Base-by-base conservation (phyloP, 306 rosid genomes). In the Bauhinia variegata region DNA sequence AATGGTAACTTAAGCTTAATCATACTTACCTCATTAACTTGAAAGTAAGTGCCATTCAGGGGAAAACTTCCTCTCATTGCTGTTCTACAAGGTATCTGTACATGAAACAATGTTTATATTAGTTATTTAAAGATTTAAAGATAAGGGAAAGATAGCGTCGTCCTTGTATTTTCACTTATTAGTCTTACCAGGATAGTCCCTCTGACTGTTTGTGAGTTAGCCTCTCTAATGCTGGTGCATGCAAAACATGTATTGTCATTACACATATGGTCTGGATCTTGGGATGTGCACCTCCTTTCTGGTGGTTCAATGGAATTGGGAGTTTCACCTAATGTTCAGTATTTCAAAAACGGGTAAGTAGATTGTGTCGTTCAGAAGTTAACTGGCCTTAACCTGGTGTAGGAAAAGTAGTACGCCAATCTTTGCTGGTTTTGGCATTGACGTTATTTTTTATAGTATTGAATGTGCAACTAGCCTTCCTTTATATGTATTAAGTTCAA, bases 21-120 rank as follows among this genome's bases (percentile, higher is more conserved):
- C 67, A 42, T 33, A 49, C 87, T 74, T 74, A 65, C 96, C 95
- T 91, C 97, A 17, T 91, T 91, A 37, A 91, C 97, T 79, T 91
- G 97, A 60, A 91, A 91, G 81, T 91, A 91, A 37, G 97, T 91
- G 19, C 97, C 97, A 39, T 91, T 91, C 50, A 91, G 87, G 16
- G 96, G 96, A 78, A 91, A 87, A 86, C 97, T 91, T 60, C 97
- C 96, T 63, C 88, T 87, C 70, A 80, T 88, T 46, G 97, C 97
- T 65, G 97, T 91, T 78, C 95, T 79, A 68, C 97, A 91, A 16
- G 97, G 97, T 74, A 91, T 75, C 97, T 91, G 69, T 17, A 32
- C 52, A 72, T 42, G 60, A 60, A 28, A 61, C 32, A 14, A 82
- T 50, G 51, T 63, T 58, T 66, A 60, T 48, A 56, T 62, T 15